These are phyloP conservation scores for Curvularia sp. DNA, from an alignment of 2,329 filamentous ascomycete species.

Conservation along the genomic window DNA sequence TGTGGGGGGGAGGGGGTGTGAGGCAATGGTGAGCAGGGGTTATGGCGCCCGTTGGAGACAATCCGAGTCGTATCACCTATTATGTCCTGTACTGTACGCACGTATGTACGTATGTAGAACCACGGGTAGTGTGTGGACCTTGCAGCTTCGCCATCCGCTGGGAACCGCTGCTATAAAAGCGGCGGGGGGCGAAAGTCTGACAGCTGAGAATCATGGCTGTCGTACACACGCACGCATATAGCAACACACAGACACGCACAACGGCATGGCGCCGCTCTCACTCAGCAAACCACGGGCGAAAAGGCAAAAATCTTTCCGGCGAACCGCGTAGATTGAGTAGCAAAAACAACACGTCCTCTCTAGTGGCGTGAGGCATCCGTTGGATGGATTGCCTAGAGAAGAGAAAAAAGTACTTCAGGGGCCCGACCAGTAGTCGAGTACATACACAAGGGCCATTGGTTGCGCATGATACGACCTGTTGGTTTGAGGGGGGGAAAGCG, in stretches of 20 bases:
- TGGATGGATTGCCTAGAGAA: slow-evolving; percentile 27
- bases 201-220: slow-evolving; percentile 21
- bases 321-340: slow-evolving; percentile 12
- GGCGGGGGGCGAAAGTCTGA: slow-evolving; percentile 23
- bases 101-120: slow-evolving; percentile 4
- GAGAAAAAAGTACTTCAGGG: slow-evolving; percentile 29
- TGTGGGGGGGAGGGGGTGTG: slow-evolving; percentile 47
- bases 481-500: slow-evolving; percentile 16
- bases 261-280: slow-evolving; percentile 22
- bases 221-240: slow-evolving; percentile 19
- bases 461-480: slow-evolving; percentile 33
- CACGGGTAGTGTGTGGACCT: slow-evolving; percentile 24
- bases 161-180: slow-evolving; percentile 28
- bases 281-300: slow-evolving; percentile 26
- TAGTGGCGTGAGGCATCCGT: slow-evolving; percentile 31
- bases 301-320: slow-evolving; percentile 18
- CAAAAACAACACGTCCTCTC: slow-evolving; percentile 1
- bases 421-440: slow-evolving; percentile 29
- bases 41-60: slow-evolving; percentile 24
- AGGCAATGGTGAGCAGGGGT: slow-evolving; percentile 34
- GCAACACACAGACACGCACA: not conserved
- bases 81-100: too few species aligned
- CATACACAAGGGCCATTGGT: slow-evolving; percentile 5
- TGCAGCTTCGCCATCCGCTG: slow-evolving; percentile 21
- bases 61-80: slow-evolving; percentile 28